These are phyloP conservation scores for Penicillium dipodomyicola DNA, from an alignment of 495 filamentous ascomycete species.

Conservation along the genomic window DNA sequence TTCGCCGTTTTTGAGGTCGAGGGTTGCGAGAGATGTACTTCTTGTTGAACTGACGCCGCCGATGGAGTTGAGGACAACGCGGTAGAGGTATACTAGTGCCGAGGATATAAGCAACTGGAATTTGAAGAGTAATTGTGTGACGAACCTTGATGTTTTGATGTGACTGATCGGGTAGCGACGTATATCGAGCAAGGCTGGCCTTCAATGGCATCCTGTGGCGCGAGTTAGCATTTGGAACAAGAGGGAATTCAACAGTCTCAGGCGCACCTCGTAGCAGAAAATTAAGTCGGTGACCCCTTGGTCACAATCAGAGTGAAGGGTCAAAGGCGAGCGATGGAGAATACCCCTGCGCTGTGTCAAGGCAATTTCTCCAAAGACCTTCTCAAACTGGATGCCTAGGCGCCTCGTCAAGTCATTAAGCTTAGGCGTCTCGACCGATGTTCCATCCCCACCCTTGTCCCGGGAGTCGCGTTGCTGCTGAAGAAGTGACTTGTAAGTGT, in stretches of 20 bases:
- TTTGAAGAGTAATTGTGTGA: not conserved
- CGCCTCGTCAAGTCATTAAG: constrained; percentile 52
- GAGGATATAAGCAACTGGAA: not conserved
- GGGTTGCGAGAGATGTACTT: constrained; percentile 37
- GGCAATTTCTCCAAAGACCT: constrained; percentile 57
- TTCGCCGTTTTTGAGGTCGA: constrained; percentile 42
- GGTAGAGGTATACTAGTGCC: constrained; percentile 48
- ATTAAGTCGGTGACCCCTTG: constrained; percentile 33
- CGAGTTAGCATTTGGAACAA: not conserved
- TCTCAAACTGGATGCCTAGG: constrained; percentile 52
- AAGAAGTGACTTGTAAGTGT: constrained; percentile 42
- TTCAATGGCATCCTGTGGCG: constrained; percentile 20
- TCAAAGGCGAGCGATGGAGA: constrained; percentile 50
- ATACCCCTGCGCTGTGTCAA: constrained; percentile 57
- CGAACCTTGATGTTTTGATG: constrained; percentile 37
- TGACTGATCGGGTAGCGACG: constrained; percentile 33
- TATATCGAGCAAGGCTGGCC: constrained; percentile 36
- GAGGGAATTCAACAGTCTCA: not conserved
- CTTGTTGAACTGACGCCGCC: constrained; percentile 57
- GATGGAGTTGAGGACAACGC: constrained; percentile 45
- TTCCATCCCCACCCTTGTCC: constrained; percentile 23
- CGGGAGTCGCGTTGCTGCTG: constrained; percentile 31
- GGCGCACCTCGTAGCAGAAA: constrained; percentile 38
- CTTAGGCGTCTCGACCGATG: constrained; percentile 42
- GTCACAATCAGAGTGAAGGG: constrained; percentile 45